These are phyloP conservation scores for Cynara cardunculus DNA, from an alignment of 129 eudicot species.

Conservation along the genomic window DNA sequence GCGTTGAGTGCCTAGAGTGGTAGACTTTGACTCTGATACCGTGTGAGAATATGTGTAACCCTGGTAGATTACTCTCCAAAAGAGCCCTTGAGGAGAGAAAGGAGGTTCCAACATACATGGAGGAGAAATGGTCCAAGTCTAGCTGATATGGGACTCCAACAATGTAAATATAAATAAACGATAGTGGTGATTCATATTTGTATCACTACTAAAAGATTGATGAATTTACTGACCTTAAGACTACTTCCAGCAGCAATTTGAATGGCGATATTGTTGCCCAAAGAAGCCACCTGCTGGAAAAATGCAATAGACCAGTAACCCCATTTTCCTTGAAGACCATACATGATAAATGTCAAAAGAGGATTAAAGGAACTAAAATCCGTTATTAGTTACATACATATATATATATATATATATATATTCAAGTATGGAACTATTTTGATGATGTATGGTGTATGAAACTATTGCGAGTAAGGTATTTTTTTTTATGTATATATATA, in stretches of 20 bases:
- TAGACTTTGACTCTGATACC: neutral
- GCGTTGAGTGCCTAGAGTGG: neutral
- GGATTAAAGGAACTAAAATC: neutral
- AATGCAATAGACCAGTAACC: slow-evolving; percentile 64
- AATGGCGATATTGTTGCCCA: slow-evolving; percentile 61
- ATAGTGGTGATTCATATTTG: neutral
- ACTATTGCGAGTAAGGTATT: no score
- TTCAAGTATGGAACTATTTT: no score
- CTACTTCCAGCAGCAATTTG: slow-evolving; percentile 64
- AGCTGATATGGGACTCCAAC: neutral
- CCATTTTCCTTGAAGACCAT: slow-evolving; percentile 47
- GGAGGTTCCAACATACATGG: neutral
- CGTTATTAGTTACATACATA: no score
- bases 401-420: no score
- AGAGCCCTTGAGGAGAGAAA: neutral
- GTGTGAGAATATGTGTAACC: neutral
- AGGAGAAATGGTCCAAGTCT: neutral
- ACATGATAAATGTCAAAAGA: neutral
- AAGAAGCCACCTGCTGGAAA: slow-evolving; percentile 68
- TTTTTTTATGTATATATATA: no score
- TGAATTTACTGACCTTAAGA: slow-evolving; percentile 33
- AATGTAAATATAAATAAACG: neutral
- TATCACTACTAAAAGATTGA: neutral
- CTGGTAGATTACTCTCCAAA: neutral
- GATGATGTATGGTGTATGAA: no score